These are phyloP conservation scores for Hanseniaspora hatyaiensis DNA, from an alignment of 805 yeast genomes.

Conservation along the genomic window DNA sequence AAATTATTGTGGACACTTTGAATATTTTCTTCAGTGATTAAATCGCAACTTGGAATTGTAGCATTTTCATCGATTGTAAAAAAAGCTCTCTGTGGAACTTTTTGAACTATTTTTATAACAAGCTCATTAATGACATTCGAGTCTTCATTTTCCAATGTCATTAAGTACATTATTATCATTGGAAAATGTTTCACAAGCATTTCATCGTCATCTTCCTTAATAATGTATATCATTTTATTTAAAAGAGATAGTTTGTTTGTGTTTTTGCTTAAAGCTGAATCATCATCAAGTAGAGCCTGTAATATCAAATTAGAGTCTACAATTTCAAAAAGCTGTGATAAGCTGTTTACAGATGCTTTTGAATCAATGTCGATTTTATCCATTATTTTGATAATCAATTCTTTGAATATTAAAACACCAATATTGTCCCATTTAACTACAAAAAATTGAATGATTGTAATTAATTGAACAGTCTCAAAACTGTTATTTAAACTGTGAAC, in stretches of 20 bases:
- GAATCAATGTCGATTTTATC: conserved; percentile 33
- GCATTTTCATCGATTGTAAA: conserved; percentile 40
- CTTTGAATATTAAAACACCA: conserved; percentile 62
- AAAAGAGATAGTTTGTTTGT: conserved; percentile 47
- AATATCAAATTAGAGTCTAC: conserved; percentile 74
- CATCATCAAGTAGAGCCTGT: conserved; percentile 32
- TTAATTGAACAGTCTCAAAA: conserved; percentile 36
- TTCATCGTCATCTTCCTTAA: conserved; percentile 57
- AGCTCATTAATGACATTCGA: conserved; percentile 28
- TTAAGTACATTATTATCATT: conserved; percentile 41
- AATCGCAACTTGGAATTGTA: conserved; percentile 7
- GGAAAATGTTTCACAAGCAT: conserved; percentile 71
- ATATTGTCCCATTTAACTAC: conserved; percentile 91
- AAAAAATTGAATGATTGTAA: conserved; percentile 56
- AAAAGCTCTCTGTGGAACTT: conserved; percentile 55
- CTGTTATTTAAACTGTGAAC: conserved; percentile 42
- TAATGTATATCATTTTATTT: conserved; percentile 42
- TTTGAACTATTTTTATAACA: conserved; percentile 35
- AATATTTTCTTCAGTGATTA: conserved; percentile 15
- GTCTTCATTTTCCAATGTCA: conserved; percentile 24
- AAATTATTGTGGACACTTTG: not conserved
- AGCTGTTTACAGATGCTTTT: conserved; percentile 40
- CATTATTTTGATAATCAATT: conserved; percentile 55
- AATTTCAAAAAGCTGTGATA: conserved; percentile 67
- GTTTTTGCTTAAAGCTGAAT: conserved; percentile 31